Evolutionary conservation across 257 asterid species (phyloP).

Genomic region (Solanum rostratum): DNA sequence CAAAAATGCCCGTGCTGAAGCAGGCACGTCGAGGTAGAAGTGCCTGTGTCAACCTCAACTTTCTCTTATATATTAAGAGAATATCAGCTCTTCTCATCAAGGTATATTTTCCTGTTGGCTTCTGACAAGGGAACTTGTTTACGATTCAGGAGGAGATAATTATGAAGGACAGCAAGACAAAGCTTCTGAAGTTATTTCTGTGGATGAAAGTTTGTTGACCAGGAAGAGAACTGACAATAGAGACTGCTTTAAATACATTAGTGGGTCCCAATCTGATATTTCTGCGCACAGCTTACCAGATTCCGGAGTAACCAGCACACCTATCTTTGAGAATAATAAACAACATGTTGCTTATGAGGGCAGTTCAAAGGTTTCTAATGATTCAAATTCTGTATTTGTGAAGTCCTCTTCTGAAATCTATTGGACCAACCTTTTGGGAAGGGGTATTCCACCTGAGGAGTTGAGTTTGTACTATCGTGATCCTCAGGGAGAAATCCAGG

Average conservation of each 20-base stretch:
- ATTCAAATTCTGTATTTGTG: constrained; percentile 28
- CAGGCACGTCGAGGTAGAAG: no score
- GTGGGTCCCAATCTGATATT: constrained; percentile 28
- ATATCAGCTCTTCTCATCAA: background rate
- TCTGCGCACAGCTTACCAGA: constrained; percentile 19
- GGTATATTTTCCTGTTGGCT: background rate
- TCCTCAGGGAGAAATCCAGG: constrained; percentile 88
- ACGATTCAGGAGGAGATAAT: constrained; percentile 22
- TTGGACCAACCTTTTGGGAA: background rate
- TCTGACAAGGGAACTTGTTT: constrained; percentile 1
- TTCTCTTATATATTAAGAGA: no score
- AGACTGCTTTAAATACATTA: constrained; percentile 12
- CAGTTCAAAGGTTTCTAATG: constrained; percentile 20
- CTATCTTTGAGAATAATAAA: constrained; percentile 18
- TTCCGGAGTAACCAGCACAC: constrained; percentile 18
- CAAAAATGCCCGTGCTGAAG: no score
- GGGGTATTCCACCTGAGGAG: constrained; percentile 51
- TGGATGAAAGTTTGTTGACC: background rate
- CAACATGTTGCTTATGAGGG: constrained; percentile 32
- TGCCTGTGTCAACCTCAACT: no score
- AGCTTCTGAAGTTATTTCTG: constrained; percentile 19
- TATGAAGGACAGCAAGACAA: constrained; percentile 21
- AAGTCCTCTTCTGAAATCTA: constrained; percentile 25
- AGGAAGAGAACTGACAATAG: constrained; percentile 5
- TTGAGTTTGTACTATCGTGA: constrained; percentile 78